A percentile compares a stretch with the other conserved stretches of the same genome.
These are phyloP conservation scores for Ceratopteris richardii DNA, from an alignment of 75 land plant species.

Conservation along the genomic window DNA sequence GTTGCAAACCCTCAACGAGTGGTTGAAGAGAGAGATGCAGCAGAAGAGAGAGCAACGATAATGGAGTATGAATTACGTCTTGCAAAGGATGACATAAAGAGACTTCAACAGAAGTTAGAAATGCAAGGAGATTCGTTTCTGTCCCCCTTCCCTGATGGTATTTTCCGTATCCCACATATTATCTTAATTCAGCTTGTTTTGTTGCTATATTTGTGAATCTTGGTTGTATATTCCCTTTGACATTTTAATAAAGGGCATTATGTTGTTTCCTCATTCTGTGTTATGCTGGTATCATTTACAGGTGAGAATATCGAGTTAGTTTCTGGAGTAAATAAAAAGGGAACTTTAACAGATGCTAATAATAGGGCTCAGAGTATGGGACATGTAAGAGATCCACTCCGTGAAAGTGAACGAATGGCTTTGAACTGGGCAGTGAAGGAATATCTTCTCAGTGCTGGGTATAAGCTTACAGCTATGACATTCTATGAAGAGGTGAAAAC, in stretches of 20 bases:
- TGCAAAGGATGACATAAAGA: slow-evolving; percentile 77
- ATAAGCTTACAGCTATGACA: slow-evolving; percentile 93
- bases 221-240: no score
- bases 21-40: slow-evolving; percentile 66
- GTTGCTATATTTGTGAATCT: no score
- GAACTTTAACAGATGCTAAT: not conserved
- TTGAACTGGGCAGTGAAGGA: slow-evolving; percentile 90
- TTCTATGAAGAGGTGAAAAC: slow-evolving; percentile 81
- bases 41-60: slow-evolving; percentile 69
- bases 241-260: no score
- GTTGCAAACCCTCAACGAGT: slow-evolving; percentile 79
- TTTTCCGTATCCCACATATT: not conserved
- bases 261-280: no score
- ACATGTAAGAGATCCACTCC: slow-evolving; percentile 39
- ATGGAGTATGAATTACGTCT: slow-evolving; percentile 87
- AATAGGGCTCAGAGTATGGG: slow-evolving; percentile 23
- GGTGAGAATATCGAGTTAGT: not conserved
- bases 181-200: no score
- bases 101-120: slow-evolving; percentile 55
- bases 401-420: slow-evolving; percentile 69
- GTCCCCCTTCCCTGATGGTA: slow-evolving; percentile 23
- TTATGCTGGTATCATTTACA: no score
- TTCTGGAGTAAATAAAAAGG: slow-evolving; percentile 1
- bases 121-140: slow-evolving; percentile 23
- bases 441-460: slow-evolving; percentile 79